A percentile compares a stretch with the other conserved stretches of the same genome.
Evolutionary conservation across 306 rosid genomes (phyloP).

Genomic region (Pterocarpus macrocarpus): DNA sequence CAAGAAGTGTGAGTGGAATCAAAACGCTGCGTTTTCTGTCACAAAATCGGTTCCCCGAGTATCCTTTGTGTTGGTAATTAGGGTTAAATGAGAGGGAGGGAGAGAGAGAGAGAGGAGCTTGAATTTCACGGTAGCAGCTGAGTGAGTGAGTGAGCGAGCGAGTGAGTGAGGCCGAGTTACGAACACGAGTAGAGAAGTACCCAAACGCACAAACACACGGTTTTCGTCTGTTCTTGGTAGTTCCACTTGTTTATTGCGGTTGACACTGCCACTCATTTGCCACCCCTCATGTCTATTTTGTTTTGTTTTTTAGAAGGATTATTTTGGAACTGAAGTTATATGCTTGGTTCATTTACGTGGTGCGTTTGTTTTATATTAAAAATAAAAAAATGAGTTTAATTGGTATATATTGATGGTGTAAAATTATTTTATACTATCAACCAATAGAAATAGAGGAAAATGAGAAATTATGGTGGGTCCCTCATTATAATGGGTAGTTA

Average conservation of each 20-base stretch:
- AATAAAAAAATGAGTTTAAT: too few relatives aligned
- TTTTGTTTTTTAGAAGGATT: too few relatives aligned
- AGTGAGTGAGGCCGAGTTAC: not conserved
- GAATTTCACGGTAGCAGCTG: constrained; percentile 40
- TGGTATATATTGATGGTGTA: too few relatives aligned
- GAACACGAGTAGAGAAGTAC: not conserved
- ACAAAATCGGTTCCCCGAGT: not conserved
- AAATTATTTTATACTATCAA: too few relatives aligned
- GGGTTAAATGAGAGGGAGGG: constrained; percentile 8
- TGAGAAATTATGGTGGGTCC: too few relatives aligned
- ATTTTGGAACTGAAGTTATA: too few relatives aligned
- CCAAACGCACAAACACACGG: constrained; percentile 27
- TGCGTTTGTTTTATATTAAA: too few relatives aligned
- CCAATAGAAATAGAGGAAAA: too few relatives aligned
- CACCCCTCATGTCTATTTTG: not conserved
- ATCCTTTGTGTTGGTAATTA: not conserved
- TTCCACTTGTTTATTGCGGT: not conserved
- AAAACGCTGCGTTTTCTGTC: constrained; percentile 36
- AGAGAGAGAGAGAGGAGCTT: constrained; percentile 29
- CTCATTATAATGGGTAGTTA: too few relatives aligned
- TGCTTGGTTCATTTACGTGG: too few relatives aligned
- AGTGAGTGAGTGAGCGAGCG: constrained; percentile 11
- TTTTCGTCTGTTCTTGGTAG: not conserved
- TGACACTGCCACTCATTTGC: not conserved
- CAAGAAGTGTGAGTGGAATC: constrained; percentile 29